Percentiles rank a stretch among this genome's conserved stretches.
phyloP scores from a whole-genome alignment of 2,329 filamentous ascomycete genomes.

The Monosporascus sp. region DNA sequence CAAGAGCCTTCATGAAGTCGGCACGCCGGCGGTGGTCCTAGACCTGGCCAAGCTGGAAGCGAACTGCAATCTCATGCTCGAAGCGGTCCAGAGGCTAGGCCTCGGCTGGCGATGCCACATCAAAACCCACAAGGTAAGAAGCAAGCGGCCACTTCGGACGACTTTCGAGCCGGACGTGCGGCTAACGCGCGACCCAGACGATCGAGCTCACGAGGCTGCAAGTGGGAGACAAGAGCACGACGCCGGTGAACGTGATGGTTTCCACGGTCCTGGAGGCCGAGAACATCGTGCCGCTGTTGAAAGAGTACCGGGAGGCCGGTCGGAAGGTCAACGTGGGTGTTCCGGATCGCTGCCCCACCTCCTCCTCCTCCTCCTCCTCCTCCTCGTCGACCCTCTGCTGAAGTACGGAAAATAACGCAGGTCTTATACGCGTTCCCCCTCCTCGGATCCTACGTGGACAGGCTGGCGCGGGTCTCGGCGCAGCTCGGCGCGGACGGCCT shows the following conservation, averaged over 20 bases:
- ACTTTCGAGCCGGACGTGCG: not conserved
- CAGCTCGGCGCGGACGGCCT: slow-evolving; percentile 51
- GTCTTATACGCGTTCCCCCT: slow-evolving; percentile 70
- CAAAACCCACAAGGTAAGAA: slow-evolving; percentile 72
- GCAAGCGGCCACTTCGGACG: not conserved
- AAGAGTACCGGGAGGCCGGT: slow-evolving; percentile 48
- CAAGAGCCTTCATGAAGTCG: slow-evolving; percentile 52
- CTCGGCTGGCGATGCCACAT: slow-evolving; percentile 71
- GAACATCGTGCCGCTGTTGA: slow-evolving; percentile 54
- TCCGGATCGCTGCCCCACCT: not conserved
- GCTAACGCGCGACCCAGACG: slow-evolving; percentile 43
- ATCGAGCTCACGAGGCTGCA: slow-evolving; percentile 61
- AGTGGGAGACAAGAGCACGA: slow-evolving; percentile 50
- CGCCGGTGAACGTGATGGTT: slow-evolving; percentile 57
- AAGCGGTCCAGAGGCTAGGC: slow-evolving; percentile 50
- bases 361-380: not conserved
- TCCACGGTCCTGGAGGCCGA: slow-evolving; percentile 74
- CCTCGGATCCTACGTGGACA: slow-evolving; percentile 51
- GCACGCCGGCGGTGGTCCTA: slow-evolving; percentile 62
- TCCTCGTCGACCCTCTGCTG: not conserved
- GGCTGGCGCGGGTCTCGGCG: slow-evolving; percentile 52
- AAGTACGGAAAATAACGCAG: slow-evolving; percentile 27
- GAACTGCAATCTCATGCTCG: slow-evolving; percentile 69
- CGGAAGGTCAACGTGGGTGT: slow-evolving; percentile 52
- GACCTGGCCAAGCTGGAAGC: slow-evolving; percentile 59